Evolutionary conservation across 2,329 filamentous ascomycete species (phyloP).

Genomic region (Fusarium irregulare): DNA sequence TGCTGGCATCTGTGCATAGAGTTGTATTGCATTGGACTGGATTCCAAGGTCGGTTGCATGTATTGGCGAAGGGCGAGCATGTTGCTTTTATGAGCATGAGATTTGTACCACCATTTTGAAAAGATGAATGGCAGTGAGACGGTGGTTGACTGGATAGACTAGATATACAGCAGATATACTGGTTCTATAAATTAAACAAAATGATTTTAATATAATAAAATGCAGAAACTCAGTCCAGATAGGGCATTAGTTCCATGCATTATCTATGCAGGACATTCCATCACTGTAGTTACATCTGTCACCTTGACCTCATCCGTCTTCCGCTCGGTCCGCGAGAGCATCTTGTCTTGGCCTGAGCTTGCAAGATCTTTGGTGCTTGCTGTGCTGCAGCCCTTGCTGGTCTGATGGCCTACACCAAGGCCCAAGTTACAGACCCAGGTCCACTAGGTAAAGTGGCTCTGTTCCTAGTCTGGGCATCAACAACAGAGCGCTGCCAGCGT

Average conservation of each 20-base stretch:
- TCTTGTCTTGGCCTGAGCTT: neutral
- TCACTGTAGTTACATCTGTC: constrained; percentile 21
- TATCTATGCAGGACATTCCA: neutral
- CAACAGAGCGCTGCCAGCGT: constrained; percentile 28
- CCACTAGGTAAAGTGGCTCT: constrained; percentile 22
- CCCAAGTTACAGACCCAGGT: constrained; percentile 2
- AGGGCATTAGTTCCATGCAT: neutral
- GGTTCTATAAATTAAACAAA: neutral
- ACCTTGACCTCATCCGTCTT: neutral
- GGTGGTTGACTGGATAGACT: constrained; percentile 1
- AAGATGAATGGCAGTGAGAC: neutral
- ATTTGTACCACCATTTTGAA: constrained; percentile 7
- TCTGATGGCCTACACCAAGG: neutral
- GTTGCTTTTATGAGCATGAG: constrained; percentile 20
- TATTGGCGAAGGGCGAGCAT: constrained; percentile 16
- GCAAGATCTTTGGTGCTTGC: neutral
- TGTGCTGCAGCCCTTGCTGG: neutral
- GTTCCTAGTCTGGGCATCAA: constrained; percentile 10
- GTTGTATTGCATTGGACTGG: constrained; percentile 5
- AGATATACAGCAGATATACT: constrained; percentile 13
- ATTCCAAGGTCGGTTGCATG: constrained; percentile 1
- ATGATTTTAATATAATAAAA: neutral
- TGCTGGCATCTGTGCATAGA: constrained; percentile 33
- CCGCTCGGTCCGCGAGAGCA: constrained; percentile 19
- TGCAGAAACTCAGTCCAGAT: neutral